Percentiles rank a stretch among this genome's conserved stretches.
Evolutionary conservation across 2,329 filamentous ascomycete genomes (phyloP).

Genomic region (Ilyonectria sp.): DNA sequence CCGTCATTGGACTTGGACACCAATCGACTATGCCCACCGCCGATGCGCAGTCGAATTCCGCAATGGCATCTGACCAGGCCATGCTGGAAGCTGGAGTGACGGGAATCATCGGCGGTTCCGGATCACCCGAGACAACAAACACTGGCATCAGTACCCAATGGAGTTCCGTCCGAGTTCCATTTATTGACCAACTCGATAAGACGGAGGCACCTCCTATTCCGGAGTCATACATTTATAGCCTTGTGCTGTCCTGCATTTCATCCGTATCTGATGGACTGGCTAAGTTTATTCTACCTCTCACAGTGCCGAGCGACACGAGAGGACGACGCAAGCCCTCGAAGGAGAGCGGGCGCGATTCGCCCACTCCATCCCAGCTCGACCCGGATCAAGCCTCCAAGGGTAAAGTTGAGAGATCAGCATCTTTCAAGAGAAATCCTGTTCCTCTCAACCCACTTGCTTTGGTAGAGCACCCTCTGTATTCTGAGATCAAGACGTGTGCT

Average conservation of each 20-base stretch:
- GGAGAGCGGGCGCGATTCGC: conserved; percentile 61
- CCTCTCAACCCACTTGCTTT: conserved; percentile 88
- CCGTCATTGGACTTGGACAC: conserved; percentile 88
- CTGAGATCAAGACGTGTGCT: conserved; percentile 83
- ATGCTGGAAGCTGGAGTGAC: conserved; percentile 90
- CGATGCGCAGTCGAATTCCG: conserved; percentile 67
- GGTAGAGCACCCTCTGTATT: conserved; percentile 78
- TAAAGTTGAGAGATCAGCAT: conserved; percentile 72
- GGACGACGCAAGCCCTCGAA: conserved; percentile 65
- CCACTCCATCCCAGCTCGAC: conserved; percentile 56
- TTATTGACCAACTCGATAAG: conserved; percentile 96
- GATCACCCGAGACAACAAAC: conserved; percentile 76
- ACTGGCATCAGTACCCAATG: conserved; percentile 91
- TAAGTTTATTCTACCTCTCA: conserved; percentile 92
- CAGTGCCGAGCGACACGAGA: conserved; percentile 80
- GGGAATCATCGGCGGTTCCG: conserved; percentile 84
- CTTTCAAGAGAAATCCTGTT: conserved; percentile 81
- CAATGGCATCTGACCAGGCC: conserved; percentile 83
- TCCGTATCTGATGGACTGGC: conserved; percentile 93
- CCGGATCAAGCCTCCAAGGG: conserved; percentile 52
- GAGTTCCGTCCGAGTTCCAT: conserved; percentile 89
- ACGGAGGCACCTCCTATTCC: conserved; percentile 85
- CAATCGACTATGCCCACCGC: conserved; percentile 87
- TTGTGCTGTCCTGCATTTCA: conserved; percentile 90
- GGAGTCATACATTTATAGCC: conserved; percentile 93